Evolutionary conservation across 495 filamentous ascomycete genomes (phyloP).

Genomic region (Penicillium egyptiacum): DNA sequence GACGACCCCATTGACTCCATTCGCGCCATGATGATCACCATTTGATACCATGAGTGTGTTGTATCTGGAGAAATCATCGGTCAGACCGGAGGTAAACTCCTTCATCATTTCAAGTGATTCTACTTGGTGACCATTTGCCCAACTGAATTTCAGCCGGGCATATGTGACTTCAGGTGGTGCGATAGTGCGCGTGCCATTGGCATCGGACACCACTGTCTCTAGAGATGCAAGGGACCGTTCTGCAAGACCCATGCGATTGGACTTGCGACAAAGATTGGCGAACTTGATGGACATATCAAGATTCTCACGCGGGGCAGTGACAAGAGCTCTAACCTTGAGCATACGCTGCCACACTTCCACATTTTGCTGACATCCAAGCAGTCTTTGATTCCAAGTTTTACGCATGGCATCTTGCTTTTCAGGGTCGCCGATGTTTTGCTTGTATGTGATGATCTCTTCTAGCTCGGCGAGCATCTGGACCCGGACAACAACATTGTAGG

Average conservation of each 20-base stretch:
- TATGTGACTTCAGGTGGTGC: constrained; percentile 81
- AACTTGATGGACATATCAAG: constrained; percentile 99
- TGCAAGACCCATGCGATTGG: constrained; percentile 88
- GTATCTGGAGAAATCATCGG: constrained; percentile 67
- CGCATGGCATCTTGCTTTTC: constrained; percentile 90
- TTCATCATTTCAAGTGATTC: constrained; percentile 75
- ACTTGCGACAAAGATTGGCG: constrained; percentile 95
- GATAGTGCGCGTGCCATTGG: constrained; percentile 49
- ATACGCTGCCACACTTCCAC: constrained; percentile 98
- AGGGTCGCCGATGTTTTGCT: constrained; percentile 74
- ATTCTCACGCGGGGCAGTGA: constrained; percentile 86
- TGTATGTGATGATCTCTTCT: constrained; percentile 97
- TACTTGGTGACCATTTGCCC: constrained; percentile 71
- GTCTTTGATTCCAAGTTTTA: constrained; percentile 88
- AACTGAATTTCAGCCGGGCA: constrained; percentile 90
- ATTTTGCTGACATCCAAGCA: constrained; percentile 94
- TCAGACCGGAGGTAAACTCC: constrained; percentile 75
- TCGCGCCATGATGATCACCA: constrained; percentile 42
- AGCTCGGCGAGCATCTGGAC: constrained; percentile 99
- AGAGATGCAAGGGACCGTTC: constrained; percentile 89
- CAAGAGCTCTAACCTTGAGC: constrained; percentile 90
- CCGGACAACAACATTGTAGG: constrained; percentile 91
- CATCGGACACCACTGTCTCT: constrained; percentile 61
- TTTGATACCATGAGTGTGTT: constrained; percentile 53
- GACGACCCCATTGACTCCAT: constrained; percentile 62